Conservation (phyloP, 78 protist genomes). For the Bodo saltans region DNA sequence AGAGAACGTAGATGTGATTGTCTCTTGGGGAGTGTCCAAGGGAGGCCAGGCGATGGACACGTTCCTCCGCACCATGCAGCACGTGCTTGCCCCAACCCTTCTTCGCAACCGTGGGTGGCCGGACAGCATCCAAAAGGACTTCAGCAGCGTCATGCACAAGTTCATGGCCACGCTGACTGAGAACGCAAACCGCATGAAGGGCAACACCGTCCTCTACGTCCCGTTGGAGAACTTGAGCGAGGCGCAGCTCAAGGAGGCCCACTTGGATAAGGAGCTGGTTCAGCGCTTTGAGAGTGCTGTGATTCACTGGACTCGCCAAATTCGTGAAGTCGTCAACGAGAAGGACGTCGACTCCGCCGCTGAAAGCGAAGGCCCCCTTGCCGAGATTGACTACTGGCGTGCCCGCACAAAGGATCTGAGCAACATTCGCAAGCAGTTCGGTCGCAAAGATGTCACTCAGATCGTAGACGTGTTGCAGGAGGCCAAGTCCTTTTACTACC, state of each 20-base stretch:
- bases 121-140: slow-evolving; percentile 56
- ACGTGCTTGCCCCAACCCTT: slow-evolving; percentile 19
- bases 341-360: slow-evolving; percentile 17
- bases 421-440: slow-evolving; percentile 58
- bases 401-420: slow-evolving; percentile 51
- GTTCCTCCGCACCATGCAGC: slow-evolving; percentile 19
- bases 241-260: background rate
- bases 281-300: slow-evolving; percentile 57
- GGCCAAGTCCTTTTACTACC: slow-evolving; percentile 53
- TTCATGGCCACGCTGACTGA: slow-evolving; percentile 80
- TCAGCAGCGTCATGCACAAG: slow-evolving; percentile 55
- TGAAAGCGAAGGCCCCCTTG: slow-evolving; percentile 62
- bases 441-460: slow-evolving; percentile 33
- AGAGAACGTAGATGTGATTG: background rate
- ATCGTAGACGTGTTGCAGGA: slow-evolving; percentile 47
- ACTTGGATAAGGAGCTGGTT: slow-evolving; percentile 58
- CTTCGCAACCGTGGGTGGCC: slow-evolving; percentile 44
- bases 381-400: slow-evolving; percentile 69
- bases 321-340: slow-evolving; percentile 59
- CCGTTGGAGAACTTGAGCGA: slow-evolving; percentile 31
- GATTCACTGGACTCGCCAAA: slow-evolving; percentile 83
- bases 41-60: slow-evolving; percentile 14
- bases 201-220: slow-evolving; percentile 72
- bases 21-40: background rate
- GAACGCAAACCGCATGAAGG: slow-evolving; percentile 36